Evolutionary conservation across 1,139 yeast species (phyloP).

Genomic region (Yamadazyma epiphylla): DNA sequence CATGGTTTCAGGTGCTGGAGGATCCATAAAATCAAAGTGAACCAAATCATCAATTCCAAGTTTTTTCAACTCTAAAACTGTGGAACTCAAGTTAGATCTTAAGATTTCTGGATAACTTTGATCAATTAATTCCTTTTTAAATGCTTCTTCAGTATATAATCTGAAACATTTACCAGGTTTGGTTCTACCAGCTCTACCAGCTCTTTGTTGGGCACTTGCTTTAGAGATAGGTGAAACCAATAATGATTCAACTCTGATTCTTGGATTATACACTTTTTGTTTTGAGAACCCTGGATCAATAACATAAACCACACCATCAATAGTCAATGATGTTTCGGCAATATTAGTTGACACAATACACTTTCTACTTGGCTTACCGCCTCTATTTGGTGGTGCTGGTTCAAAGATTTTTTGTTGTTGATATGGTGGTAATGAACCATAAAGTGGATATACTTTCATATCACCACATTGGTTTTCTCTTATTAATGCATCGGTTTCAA

Average conservation of each 20-base stretch:
- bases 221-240: constrained; percentile 94
- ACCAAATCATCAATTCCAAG: constrained; percentile 94
- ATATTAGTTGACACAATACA: constrained; percentile 93
- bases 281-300: constrained; percentile 97
- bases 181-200: constrained; percentile 99
- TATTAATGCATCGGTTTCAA: constrained; percentile 84
- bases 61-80: constrained; percentile 89
- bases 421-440: constrained; percentile 93
- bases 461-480: constrained; percentile 93
- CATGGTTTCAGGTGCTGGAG: constrained; percentile 99
- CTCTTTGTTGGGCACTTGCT: constrained; percentile 97
- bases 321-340: constrained; percentile 96
- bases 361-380: constrained; percentile 89
- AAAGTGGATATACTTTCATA: constrained; percentile 81
- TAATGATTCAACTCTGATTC: constrained; percentile 91
- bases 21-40: constrained; percentile 98
- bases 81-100: constrained; percentile 84
- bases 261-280: constrained; percentile 94
- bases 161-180: constrained; percentile 98
- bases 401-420: constrained; percentile 93
- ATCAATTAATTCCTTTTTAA: constrained; percentile 87
- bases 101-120: constrained; percentile 95
- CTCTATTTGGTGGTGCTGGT: constrained; percentile 74
- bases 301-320: constrained; percentile 95
- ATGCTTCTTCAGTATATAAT: constrained; percentile 94